These are phyloP conservation scores for Aspergillus hancockii DNA, from an alignment of 495 filamentous ascomycete genomes.

Conservation along the genomic window DNA sequence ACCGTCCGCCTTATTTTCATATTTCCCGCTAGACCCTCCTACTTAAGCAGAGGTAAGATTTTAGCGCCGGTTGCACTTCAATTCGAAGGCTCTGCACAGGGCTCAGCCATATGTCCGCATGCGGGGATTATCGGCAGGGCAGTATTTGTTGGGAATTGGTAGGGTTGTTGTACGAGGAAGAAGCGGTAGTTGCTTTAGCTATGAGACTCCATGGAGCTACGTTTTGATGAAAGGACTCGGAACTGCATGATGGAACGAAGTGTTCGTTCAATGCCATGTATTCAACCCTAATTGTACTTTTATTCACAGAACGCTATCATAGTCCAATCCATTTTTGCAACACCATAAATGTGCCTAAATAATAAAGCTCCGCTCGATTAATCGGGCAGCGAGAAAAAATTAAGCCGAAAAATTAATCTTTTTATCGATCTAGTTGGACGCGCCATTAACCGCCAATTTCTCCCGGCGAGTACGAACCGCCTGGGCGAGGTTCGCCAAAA, in stretches of 20 bases:
- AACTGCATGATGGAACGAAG: background rate
- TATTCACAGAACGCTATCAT: constrained; percentile 8
- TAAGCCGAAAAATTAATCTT: background rate
- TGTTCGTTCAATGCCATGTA: background rate
- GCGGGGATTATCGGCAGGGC: no score
- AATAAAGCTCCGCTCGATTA: background rate
- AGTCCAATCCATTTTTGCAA: constrained; percentile 4
- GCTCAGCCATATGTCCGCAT: no score
- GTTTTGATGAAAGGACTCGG: no score
- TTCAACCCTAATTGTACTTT: constrained; percentile 4
- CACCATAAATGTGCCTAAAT: background rate
- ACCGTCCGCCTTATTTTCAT: no score
- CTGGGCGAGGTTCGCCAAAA: constrained; percentile 76
- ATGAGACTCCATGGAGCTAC: no score
- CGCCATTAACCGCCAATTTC: constrained; percentile 28
- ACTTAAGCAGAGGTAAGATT: no score
- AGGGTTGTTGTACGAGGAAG: no score
- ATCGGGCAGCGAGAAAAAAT: background rate
- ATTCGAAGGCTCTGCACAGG: no score
- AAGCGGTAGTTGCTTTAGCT: no score
- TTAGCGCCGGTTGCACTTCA: no score
- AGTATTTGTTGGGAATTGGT: no score
- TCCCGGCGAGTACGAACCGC: constrained; percentile 63
- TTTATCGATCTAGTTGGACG: background rate
- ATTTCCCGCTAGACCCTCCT: no score